Evolutionary conservation across 495 filamentous ascomycete species (phyloP), one percentile per base, ranked within the genome.

Genomic region (Aspergillus olivimuriae): DNA sequence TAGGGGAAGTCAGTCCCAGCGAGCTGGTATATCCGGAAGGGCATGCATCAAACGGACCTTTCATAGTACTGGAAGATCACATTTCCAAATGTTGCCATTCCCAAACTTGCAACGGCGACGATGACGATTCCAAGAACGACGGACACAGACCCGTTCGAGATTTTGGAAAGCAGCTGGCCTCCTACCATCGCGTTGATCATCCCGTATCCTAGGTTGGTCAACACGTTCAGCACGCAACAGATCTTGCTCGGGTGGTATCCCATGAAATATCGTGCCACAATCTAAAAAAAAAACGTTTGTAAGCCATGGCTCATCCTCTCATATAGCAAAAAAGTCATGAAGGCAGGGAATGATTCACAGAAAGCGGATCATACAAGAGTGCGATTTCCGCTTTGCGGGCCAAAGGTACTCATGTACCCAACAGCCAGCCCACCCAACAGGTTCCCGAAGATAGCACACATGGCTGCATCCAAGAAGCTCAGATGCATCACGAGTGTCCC

Each of bases 191-290:
- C 74, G 52, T 78, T 76, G 47, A 89, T 74, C 63, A 86, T 75
- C 31, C 73, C 68, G 45, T 86, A 89, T 3, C 84, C 85, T 20
- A 87, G 48, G 55, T 85, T 75, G 23, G 84, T 74, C 33, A 88
- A 74, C 10, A 89, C 66, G 44, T 87, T 87, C 17, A 90, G 61
- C 1, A 81, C 22, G 22, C 76, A 78, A 41, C 82, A 77, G 8
- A 87, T 48, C 61, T 86, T 88, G 34, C 76, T 75, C 1, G 86
- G 84, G 63, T 81, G 87, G 63, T 83, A 89, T 4, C 86, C 86
- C 82, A 89, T 88, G 37, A 79, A 77, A 55, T 82, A 88, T 4
- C 84, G 75, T 4, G 78, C 66, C 31, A 86, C 74, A 33, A 89
- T 78, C 80, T 82, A 52, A 16, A 22, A 15, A 43, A 22, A 42